phyloP scores from a whole-genome alignment of 495 filamentous ascomycete species.

The Tirmania nivea region DNA sequence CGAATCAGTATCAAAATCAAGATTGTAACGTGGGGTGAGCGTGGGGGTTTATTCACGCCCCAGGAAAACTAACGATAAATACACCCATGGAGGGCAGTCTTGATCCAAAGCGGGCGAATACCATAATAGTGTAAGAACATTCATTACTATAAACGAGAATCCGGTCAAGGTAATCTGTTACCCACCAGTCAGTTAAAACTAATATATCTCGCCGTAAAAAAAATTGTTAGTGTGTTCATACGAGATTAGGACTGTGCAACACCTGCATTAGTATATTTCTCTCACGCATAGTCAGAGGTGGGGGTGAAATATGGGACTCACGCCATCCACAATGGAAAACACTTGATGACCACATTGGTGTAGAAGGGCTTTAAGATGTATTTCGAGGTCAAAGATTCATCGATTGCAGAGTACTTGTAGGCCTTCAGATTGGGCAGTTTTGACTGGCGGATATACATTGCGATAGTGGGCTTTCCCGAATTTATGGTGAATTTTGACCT shows the following conservation, averaged over 20 bases:
- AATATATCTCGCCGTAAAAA: too few species aligned
- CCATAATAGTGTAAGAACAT: constrained; percentile 84
- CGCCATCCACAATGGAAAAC: constrained; percentile 92
- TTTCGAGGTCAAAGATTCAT: constrained; percentile 68
- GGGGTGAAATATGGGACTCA: constrained; percentile 28
- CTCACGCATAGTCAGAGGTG: constrained; percentile 5
- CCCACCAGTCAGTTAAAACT: background rate
- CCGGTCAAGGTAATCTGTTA: constrained; percentile 75
- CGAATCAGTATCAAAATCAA: too few species aligned
- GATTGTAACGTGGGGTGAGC: background rate
- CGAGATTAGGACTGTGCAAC: constrained; percentile 28
- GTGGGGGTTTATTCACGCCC: too few species aligned
- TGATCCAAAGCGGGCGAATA: constrained; percentile 87
- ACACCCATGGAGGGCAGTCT: constrained; percentile 88
- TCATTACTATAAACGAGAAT: constrained; percentile 75
- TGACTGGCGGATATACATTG: constrained; percentile 72
- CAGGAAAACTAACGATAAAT: constrained; percentile 34
- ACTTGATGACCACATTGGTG: constrained; percentile 76
- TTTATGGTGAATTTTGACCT: background rate
- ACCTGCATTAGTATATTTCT: background rate
- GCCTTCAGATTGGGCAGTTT: constrained; percentile 65
- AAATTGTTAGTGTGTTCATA: background rate
- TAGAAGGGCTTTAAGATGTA: constrained; percentile 97
- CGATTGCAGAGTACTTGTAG: constrained; percentile 83
- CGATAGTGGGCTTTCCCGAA: too few species aligned